phyloP scores from a whole-genome alignment of 371 early-diverging fungal genomes.

The Circinella minor region DNA sequence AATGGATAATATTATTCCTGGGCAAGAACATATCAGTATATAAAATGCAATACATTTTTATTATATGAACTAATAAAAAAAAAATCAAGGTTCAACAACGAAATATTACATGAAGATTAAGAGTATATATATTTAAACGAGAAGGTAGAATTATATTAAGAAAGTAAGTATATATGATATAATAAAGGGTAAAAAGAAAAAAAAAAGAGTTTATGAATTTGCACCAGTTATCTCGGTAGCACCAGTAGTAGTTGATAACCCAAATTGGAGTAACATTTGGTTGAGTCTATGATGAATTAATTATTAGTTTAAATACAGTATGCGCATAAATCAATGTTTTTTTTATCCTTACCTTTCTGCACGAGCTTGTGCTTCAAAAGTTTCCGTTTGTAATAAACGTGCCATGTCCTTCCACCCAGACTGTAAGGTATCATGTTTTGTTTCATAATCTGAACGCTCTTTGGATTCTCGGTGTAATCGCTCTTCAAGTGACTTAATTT shows the following conservation, averaged over 20 bases:
- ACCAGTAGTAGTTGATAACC: not conserved
- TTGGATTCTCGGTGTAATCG: conserved; percentile 3
- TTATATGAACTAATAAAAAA: not conserved
- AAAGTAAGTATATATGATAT: no score
- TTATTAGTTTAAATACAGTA: not conserved
- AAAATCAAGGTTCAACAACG: no score
- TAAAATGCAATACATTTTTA: not conserved
- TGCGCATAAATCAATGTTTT: not conserved
- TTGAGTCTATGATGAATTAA: not conserved
- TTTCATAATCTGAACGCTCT: not conserved
- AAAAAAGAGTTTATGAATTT: not conserved
- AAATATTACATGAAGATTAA: conserved; percentile 1
- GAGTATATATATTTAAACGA: not conserved
- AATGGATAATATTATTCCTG: no score
- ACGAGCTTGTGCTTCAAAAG: conserved; percentile 8
- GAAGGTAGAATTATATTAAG: not conserved
- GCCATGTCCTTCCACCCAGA: conserved; percentile 10
- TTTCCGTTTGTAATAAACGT: conserved; percentile 4
- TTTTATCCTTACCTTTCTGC: conserved; percentile 9
- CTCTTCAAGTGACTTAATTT: not conserved
- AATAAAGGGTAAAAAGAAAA: not conserved
- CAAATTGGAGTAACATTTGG: conserved; percentile 9
- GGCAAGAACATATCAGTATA: no score
- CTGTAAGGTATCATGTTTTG: conserved; percentile 8
- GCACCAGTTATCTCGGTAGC: not conserved